Evolutionary conservation across 345 rosid species (phyloP).

Genomic region (Salix koriyanagi): DNA sequence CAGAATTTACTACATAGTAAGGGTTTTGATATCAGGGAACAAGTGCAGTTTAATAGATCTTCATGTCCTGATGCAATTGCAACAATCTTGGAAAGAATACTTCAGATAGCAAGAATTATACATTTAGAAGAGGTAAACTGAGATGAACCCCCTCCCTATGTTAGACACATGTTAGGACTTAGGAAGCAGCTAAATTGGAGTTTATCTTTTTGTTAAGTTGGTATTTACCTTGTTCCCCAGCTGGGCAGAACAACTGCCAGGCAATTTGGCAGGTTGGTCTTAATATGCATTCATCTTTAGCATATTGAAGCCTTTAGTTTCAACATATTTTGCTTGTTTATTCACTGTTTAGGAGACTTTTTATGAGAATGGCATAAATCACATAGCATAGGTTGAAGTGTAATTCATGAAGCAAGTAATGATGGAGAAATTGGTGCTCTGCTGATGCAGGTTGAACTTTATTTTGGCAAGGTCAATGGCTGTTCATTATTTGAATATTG

Average conservation of each 20-base stretch:
- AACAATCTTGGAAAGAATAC: conserved; percentile 40
- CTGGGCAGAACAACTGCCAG: too few species aligned
- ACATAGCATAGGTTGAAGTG: too few species aligned
- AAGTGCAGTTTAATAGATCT: conserved; percentile 30
- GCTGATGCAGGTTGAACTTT: conserved; percentile 71
- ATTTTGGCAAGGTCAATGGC: conserved; percentile 49
- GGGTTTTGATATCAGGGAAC: conserved; percentile 50
- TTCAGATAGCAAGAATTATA: conserved; percentile 58
- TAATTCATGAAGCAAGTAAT: neutral
- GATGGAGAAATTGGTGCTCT: neutral
- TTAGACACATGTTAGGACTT: neutral
- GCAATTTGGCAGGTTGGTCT: too few species aligned
- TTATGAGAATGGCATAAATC: too few species aligned
- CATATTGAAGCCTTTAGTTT: too few species aligned
- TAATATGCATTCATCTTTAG: too few species aligned
- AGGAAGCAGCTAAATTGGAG: neutral
- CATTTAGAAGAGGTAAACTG: conserved; percentile 64
- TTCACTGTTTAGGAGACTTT: too few species aligned
- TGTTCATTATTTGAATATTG: conserved; percentile 38
- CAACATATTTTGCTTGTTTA: too few species aligned
- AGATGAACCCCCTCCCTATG: neutral
- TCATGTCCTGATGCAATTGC: conserved; percentile 33
- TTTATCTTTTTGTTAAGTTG: neutral
- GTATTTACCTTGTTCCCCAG: too few species aligned
- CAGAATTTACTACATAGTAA: conserved; percentile 55